These are phyloP conservation scores for Casuarina equisetifolia DNA, from an alignment of 306 rosid species.

Conservation along the genomic window DNA sequence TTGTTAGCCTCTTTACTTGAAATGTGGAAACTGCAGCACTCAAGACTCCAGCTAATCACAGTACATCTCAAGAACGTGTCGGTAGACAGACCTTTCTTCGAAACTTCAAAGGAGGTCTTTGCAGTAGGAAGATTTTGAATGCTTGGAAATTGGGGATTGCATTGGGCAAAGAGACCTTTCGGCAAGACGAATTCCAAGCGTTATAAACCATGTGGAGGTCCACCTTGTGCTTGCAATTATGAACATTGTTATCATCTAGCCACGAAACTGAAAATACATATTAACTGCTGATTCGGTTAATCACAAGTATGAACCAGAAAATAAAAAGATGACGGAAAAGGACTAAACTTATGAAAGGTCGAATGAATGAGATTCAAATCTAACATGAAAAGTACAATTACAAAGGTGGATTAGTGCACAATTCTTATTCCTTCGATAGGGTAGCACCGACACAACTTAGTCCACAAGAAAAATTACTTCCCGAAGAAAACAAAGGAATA, in stretches of 20 bases:
- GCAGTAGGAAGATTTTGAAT: background rate
- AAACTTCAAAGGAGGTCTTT: background rate
- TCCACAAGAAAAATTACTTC: conserved; percentile 34
- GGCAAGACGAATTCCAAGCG: background rate
- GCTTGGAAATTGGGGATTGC: background rate
- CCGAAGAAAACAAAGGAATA: conserved; percentile 32
- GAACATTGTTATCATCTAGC: background rate
- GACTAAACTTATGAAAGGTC: background rate
- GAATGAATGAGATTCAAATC: conserved; percentile 3
- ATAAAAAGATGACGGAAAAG: background rate
- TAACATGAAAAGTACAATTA: conserved; percentile 10
- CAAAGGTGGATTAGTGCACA: conserved; percentile 17
- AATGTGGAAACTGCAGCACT: too few species aligned
- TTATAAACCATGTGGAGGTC: background rate
- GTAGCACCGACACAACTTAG: conserved; percentile 35
- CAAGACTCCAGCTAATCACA: background rate
- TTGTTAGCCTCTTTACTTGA: background rate
- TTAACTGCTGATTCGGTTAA: background rate
- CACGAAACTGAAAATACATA: background rate
- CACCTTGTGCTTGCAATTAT: background rate
- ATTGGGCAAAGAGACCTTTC: background rate
- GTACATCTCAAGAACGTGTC: background rate
- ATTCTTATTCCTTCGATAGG: conserved; percentile 41
- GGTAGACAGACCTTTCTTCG: background rate
- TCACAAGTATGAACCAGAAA: too few species aligned